Evolutionary conservation across 139 green algal species (phyloP).

Genomic region (Zygnema circumcarinatum): DNA sequence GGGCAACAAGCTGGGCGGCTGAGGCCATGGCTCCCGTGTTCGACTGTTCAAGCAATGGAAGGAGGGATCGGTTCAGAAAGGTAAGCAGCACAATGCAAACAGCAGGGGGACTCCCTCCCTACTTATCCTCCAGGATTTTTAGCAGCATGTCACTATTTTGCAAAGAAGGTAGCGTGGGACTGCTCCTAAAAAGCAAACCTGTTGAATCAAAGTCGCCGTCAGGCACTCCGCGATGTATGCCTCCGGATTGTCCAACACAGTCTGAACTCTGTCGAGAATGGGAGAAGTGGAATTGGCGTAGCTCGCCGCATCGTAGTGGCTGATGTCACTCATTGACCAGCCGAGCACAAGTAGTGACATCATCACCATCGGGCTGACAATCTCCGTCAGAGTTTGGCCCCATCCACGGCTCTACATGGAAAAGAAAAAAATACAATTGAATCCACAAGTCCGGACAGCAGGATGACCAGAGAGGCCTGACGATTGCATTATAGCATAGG

Average conservation of each 20-base stretch:
- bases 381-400: slow-evolving; percentile 48
- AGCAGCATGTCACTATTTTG: too few relatives aligned
- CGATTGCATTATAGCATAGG: too few relatives aligned
- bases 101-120: too few relatives aligned
- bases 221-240: background rate
- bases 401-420: slow-evolving; percentile 47
- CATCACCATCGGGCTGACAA: slow-evolving; percentile 49
- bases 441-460: too few relatives aligned
- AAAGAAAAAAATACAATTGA: too few relatives aligned
- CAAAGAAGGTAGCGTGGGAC: too few relatives aligned
- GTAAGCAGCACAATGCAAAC: too few relatives aligned
- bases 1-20: background rate
- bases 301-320: slow-evolving; percentile 16
- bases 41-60: background rate
- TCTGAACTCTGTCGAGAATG: slow-evolving; percentile 24
- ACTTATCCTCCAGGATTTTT: too few relatives aligned
- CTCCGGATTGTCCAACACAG: slow-evolving; percentile 3
- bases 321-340: slow-evolving; percentile 25
- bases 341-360: slow-evolving; percentile 46
- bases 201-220: background rate
- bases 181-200: slow-evolving; percentile 7
- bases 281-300: slow-evolving; percentile 44
- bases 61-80: too few relatives aligned
- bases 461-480: too few relatives aligned
- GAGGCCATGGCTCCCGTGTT: background rate